Conservation (phyloP, 2,329 filamentous ascomycete species). For the Lachnellula cervina region DNA sequence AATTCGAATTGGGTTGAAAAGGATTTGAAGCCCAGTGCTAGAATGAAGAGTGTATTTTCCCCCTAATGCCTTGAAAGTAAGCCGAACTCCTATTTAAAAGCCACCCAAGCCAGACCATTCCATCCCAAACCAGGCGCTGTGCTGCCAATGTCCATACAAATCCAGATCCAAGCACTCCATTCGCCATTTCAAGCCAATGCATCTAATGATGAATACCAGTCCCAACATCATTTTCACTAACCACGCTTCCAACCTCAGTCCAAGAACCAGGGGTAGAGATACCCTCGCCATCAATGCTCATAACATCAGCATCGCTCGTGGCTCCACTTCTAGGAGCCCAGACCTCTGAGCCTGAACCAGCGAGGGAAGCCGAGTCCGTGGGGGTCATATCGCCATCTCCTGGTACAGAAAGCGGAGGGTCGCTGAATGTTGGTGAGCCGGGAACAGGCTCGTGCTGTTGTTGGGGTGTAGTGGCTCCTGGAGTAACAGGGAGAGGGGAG, state of each 20-base stretch:
- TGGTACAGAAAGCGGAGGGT: conserved; percentile 23
- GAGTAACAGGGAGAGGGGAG: conserved; percentile 52
- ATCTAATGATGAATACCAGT: conserved; percentile 23
- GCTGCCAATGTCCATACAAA: neutral
- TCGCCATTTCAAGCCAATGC: conserved; percentile 2
- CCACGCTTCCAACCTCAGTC: conserved; percentile 60
- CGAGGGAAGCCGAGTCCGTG: conserved; percentile 52
- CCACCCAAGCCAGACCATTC: neutral
- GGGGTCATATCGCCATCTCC: conserved; percentile 53
- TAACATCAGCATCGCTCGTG: conserved; percentile 46
- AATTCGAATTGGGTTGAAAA: neutral
- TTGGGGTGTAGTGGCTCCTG: conserved; percentile 31
- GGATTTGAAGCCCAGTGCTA: neutral
- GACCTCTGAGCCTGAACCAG: conserved; percentile 44
- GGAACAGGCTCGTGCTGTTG: conserved; percentile 11
- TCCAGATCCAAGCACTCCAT: neutral
- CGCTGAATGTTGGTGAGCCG: conserved; percentile 22
- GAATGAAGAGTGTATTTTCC: neutral
- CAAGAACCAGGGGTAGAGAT: conserved; percentile 58
- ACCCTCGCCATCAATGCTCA: conserved; percentile 54
- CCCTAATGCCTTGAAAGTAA: neutral
- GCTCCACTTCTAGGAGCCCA: conserved; percentile 34
- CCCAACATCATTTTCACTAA: conserved; percentile 40
- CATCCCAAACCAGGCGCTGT: neutral
- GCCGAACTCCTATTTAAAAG: neutral